These are phyloP conservation scores for Xerocomellus dryophilus DNA, from an alignment of 768 basidiomycete genomes.

Conservation along the genomic window DNA sequence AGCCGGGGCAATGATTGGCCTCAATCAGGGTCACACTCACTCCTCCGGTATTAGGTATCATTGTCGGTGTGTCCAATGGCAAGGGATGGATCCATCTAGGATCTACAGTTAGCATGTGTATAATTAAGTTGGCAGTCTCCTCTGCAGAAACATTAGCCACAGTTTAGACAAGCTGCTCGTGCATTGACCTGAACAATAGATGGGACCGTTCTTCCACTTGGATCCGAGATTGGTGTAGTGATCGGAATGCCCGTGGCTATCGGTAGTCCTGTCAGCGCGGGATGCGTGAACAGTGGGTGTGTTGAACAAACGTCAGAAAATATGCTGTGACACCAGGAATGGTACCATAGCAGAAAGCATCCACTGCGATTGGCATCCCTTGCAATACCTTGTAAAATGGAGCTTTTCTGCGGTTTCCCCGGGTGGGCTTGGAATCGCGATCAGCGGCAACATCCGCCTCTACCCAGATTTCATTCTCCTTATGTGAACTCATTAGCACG, in stretches of 20 bases:
- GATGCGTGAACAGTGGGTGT: not conserved
- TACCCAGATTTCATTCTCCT: slow-evolving; percentile 82
- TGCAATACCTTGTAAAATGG: slow-evolving; percentile 96
- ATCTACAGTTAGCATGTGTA: slow-evolving; percentile 88
- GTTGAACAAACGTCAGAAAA: slow-evolving; percentile 68
- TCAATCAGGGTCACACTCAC: slow-evolving; percentile 93
- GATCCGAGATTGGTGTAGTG: slow-evolving; percentile 92
- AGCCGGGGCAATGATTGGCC: slow-evolving; percentile 97
- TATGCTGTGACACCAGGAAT: slow-evolving; percentile 90
- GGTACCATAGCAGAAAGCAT: slow-evolving; percentile 91
- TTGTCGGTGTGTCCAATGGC: slow-evolving; percentile 71
- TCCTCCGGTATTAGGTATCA: slow-evolving; percentile 79
- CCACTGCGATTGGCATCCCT: slow-evolving; percentile 97
- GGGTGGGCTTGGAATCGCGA: slow-evolving; percentile 43
- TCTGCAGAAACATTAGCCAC: slow-evolving; percentile 34
- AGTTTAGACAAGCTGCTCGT: not conserved
- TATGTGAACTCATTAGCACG: slow-evolving; percentile 84
- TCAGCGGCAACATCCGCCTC: slow-evolving; percentile 61
- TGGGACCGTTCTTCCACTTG: slow-evolving; percentile 86
- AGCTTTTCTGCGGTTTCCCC: slow-evolving; percentile 63
- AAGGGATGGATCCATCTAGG: slow-evolving; percentile 85
- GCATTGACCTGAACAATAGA: slow-evolving; percentile 78
- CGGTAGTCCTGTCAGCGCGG: slow-evolving; percentile 7
- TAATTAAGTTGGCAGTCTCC: slow-evolving; percentile 87
- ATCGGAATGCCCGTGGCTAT: slow-evolving; percentile 93